These are phyloP conservation scores for Plasmodium sp. DNA, from an alignment of 169 alveolate genomes.

Conservation along the genomic window DNA sequence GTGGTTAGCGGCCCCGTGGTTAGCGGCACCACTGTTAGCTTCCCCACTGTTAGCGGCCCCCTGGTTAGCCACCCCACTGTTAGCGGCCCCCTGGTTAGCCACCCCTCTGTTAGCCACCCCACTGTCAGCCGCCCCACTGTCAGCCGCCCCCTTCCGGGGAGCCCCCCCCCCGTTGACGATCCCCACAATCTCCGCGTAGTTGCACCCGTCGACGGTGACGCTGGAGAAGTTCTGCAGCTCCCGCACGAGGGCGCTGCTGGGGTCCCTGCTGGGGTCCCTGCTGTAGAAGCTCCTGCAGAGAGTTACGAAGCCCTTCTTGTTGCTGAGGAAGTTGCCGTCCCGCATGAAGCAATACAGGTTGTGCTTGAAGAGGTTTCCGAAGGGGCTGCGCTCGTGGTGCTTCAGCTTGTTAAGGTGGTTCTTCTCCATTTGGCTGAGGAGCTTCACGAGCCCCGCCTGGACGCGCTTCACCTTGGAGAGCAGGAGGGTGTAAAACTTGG, in stretches of 20 bases:
- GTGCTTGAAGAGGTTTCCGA: neutral
- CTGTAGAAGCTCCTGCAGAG: neutral
- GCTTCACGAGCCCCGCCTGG: neutral
- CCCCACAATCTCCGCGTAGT: neutral
- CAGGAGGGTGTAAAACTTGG: neutral
- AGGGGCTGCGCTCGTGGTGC: neutral
- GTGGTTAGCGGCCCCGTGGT: too few relatives aligned
- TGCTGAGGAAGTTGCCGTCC: neutral
- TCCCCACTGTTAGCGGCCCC: too few relatives aligned
- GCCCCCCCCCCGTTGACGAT: neutral
- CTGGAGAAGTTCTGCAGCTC: neutral
- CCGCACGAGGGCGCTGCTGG: neutral
- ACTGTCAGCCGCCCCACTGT: too few relatives aligned
- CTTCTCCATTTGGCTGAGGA: neutral
- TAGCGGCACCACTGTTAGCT: too few relatives aligned
- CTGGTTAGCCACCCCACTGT: too few relatives aligned
- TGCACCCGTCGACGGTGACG: neutral
- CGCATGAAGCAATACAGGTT: conserved; percentile 20
- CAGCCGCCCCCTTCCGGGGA: too few relatives aligned
- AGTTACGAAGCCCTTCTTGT: neutral
- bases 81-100: too few relatives aligned
- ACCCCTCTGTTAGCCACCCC: too few relatives aligned
- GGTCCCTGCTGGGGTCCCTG: neutral
- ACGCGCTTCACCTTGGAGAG: neutral
- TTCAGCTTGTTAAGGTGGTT: neutral